A percentile compares a stretch with the other conserved stretches of the same genome.
phyloP scores from a whole-genome alignment of 2,329 filamentous ascomycete species.

The Scopulariopsis brevicaulis region DNA sequence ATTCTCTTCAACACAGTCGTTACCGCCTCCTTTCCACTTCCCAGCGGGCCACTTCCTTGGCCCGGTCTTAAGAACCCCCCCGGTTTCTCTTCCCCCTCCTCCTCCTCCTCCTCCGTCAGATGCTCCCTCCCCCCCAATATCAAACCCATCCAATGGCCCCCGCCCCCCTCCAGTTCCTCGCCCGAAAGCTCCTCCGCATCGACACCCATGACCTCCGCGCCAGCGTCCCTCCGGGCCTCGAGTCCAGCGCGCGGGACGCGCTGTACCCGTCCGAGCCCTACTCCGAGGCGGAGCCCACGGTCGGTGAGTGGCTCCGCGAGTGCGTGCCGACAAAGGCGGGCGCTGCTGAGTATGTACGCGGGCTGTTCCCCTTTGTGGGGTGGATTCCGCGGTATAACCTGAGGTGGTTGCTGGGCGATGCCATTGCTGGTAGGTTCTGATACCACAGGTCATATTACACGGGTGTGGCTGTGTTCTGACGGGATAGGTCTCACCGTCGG shows the following conservation, averaged over 20 bases:
- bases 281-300: conserved; percentile 57
- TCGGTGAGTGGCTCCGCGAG: conserved; percentile 47
- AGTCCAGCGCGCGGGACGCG: conserved; percentile 12
- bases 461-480: neutral
- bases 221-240: conserved; percentile 17
- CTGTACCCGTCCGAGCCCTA: conserved; percentile 17
- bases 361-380: conserved; percentile 51
- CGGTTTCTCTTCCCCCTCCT: neutral
- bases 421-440: conserved; percentile 49
- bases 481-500: conserved; percentile 33
- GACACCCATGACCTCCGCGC: conserved; percentile 18
- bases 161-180: neutral
- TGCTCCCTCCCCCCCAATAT: neutral
- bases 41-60: too few relatives aligned
- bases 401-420: conserved; percentile 61
- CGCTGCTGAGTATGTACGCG: conserved; percentile 34
- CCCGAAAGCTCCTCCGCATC: conserved; percentile 19
- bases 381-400: conserved; percentile 65
- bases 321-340: conserved; percentile 36
- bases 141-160: neutral
- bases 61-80: neutral
- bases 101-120: neutral
- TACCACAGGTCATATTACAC: neutral
- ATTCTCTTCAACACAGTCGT: too few relatives aligned
- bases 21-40: too few relatives aligned